Percentiles rank a stretch among this genome's conserved stretches.
Evolutionary conservation across 2,329 filamentous ascomycete species (phyloP).

Genomic region (Fusarium penzigii): DNA sequence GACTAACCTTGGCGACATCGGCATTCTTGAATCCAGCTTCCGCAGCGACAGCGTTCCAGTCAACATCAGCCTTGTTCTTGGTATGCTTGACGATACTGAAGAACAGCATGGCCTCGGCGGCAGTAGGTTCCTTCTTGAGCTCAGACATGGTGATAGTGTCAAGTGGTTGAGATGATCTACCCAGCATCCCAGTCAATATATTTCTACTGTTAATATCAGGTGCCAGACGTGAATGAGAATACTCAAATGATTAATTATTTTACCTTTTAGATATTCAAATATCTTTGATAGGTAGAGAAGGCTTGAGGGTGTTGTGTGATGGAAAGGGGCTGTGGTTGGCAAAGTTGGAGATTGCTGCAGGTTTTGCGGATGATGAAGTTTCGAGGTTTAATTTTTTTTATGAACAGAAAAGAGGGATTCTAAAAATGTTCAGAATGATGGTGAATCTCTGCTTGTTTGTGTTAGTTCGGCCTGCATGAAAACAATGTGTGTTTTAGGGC

Average conservation of each 20-base stretch:
- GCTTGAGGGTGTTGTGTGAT: not conserved
- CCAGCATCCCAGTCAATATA: constrained; percentile 1
- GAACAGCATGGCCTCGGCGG: constrained; percentile 46
- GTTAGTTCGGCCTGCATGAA: not conserved
- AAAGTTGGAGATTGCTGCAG: not conserved
- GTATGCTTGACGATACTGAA: constrained; percentile 46
- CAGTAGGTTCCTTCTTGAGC: constrained; percentile 38
- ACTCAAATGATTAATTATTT: not conserved
- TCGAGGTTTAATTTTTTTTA: not conserved
- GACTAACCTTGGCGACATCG: constrained; percentile 44
- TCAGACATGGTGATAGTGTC: constrained; percentile 31
- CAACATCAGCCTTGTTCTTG: constrained; percentile 44
- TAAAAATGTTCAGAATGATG: constrained; percentile 2
- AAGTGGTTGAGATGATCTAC: constrained; percentile 1
- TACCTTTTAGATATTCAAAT: too few species aligned
- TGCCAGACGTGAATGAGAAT: too few species aligned
- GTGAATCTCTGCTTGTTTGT: constrained; percentile 1
- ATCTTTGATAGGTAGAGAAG: not conserved
- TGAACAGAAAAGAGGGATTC: constrained; percentile 2
- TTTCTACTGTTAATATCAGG: too few species aligned
- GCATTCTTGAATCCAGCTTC: constrained; percentile 47
- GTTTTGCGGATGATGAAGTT: not conserved
- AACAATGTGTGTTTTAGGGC: too few species aligned
- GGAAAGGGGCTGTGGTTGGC: not conserved
- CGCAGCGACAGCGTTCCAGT: constrained; percentile 49